Conservation (phyloP, 805 yeast species). For the Barnettozyma botsteinii region DNA sequence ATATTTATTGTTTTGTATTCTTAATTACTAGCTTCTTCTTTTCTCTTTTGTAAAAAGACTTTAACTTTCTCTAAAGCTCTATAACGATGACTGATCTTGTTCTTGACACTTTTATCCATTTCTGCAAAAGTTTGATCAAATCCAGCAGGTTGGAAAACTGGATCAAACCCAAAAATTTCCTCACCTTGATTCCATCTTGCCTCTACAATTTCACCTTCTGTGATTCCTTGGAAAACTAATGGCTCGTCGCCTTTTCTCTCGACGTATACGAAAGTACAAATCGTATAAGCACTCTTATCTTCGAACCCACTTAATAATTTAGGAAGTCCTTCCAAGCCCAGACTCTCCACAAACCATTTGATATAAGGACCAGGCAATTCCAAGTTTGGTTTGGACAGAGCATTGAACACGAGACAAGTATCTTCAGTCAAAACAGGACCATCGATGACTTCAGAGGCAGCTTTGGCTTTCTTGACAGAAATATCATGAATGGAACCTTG, state of each 20-base stretch:
- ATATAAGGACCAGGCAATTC: slow-evolving; percentile 90
- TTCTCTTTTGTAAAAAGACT: slow-evolving; percentile 38
- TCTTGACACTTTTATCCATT: slow-evolving; percentile 71
- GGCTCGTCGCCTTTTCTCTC: slow-evolving; percentile 73
- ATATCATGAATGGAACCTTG: slow-evolving; percentile 87
- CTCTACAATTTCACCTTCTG: slow-evolving; percentile 73
- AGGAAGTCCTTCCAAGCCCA: slow-evolving; percentile 75
- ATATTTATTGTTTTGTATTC: background rate
- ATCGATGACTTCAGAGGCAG: slow-evolving; percentile 55
- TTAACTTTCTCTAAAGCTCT: slow-evolving; percentile 73
- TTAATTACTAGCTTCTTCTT: slow-evolving; percentile 10
- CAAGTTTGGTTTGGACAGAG: slow-evolving; percentile 48
- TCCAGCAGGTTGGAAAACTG: slow-evolving; percentile 81
- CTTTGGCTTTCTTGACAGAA: slow-evolving; percentile 69
- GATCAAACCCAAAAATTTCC: slow-evolving; percentile 89
- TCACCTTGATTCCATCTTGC: slow-evolving; percentile 55
- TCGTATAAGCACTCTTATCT: slow-evolving; percentile 79
- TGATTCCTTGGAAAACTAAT: slow-evolving; percentile 77
- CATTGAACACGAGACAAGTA: slow-evolving; percentile 81
- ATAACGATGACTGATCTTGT: slow-evolving; percentile 80
- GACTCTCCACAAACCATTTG: slow-evolving; percentile 80
- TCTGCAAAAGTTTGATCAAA: slow-evolving; percentile 79
- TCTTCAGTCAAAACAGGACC: slow-evolving; percentile 95
- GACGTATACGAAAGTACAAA: slow-evolving; percentile 89
- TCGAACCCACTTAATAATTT: slow-evolving; percentile 76